Evolutionary conservation across 2,329 filamentous ascomycete genomes (phyloP), one percentile per base, ranked within the genome.

Genomic region (Fusarium caatingaense): DNA sequence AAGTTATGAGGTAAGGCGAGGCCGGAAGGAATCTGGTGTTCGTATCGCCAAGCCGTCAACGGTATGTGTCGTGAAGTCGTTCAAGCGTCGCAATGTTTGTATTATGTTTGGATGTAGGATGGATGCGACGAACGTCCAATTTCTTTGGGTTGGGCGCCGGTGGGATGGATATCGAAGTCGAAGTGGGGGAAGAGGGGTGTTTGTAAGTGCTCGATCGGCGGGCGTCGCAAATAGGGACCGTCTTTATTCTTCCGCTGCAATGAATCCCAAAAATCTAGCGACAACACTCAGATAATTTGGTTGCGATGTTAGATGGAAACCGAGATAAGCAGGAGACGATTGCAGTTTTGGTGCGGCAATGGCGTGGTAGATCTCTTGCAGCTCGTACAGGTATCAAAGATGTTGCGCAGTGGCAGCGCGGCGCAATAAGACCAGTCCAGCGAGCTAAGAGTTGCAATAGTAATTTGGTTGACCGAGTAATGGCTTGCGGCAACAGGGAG

Each of bases 131-230:
- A 62, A 34, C 27, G 60, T 63, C 54, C 48, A 55, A 34, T 45
- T 60, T 55, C 46, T 64, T 66, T 63, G 40, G 54, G 54, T 66
- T 66, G 42, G 54, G 51, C 20, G 55, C 47, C 53, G 56, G 40
- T 64, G 37, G 51, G 63, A 63, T 49, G 51, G 63, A 63, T 51
- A 50, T 60, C 62, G 56, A 68, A 51, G 66, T 53, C 50, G 42
- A 50, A 55, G 68, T 68, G 66, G 70, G 68, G 68, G 61, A 55
- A 61, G 68, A 64, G 61, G 66, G 66, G 59, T 60, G 68, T 53
- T 74, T 66, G 65, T 72, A 72, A 72, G 72, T 72, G 49, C 56
- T 74, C 61, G 60, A 55, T 65, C 59, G 63, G 16, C 16, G 42
- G 45, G 28, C 37, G 60, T 48, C 32, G 65, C 44, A 49, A 57